Conservation (phyloP, 805 yeast genomes). For the Wickerhamomyces hampshirensis region DNA sequence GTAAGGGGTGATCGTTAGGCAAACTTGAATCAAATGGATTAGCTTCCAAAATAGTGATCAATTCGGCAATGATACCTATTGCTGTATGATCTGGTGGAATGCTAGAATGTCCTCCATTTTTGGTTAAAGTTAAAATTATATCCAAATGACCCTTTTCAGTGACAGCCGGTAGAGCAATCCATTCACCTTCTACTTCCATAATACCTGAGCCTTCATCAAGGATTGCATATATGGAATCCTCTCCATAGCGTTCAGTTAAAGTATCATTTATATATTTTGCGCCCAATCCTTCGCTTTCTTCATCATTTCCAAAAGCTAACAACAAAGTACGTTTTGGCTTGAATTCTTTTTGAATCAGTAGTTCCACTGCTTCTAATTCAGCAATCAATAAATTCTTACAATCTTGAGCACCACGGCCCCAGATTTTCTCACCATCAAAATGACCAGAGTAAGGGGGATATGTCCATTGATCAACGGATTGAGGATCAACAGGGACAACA, state of each 20-base stretch:
- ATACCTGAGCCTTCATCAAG: slow-evolving; percentile 58
- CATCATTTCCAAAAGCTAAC: slow-evolving; percentile 71
- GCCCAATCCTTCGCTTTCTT: slow-evolving; percentile 55
- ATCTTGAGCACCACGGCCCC: slow-evolving; percentile 76
- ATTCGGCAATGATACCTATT: slow-evolving; percentile 16
- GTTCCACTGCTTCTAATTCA: slow-evolving; percentile 57
- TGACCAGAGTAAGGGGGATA: slow-evolving; percentile 61
- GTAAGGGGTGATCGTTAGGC: slow-evolving; percentile 46
- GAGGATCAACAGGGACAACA: slow-evolving; percentile 68
- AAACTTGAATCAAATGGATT: slow-evolving; percentile 42
- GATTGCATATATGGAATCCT: slow-evolving; percentile 61
- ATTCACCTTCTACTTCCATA: slow-evolving; percentile 28
- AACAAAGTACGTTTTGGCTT: slow-evolving; percentile 55
- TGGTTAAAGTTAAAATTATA: slow-evolving; percentile 41
- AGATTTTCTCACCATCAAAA: slow-evolving; percentile 56
- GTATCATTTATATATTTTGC: slow-evolving; percentile 34
- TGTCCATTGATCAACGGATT: slow-evolving; percentile 54
- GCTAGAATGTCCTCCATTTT: slow-evolving; percentile 76
- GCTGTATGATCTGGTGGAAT: slow-evolving; percentile 69
- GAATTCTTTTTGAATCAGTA: slow-evolving; percentile 43
- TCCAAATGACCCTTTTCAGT: slow-evolving; percentile 61
- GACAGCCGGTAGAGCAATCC: slow-evolving; percentile 48
- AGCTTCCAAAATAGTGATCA: slow-evolving; percentile 72
- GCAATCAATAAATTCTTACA: slow-evolving; percentile 66
- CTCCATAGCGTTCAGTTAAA: slow-evolving; percentile 51